Evolutionary conservation across 306 rosid genomes (phyloP).

Genomic region (Rosa rugosa): DNA sequence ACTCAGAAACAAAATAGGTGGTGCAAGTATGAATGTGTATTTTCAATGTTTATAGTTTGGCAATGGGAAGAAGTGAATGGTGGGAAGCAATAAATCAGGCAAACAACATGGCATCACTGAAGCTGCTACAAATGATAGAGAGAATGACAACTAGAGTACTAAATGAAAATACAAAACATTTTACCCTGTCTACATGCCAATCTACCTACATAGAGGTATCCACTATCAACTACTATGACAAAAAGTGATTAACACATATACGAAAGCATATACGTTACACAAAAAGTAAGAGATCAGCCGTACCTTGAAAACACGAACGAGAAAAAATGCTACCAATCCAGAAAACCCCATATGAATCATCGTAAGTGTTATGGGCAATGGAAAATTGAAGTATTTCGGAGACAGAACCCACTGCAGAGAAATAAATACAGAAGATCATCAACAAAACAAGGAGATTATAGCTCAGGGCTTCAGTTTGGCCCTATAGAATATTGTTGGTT

Average conservation of each 20-base stretch:
- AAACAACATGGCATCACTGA: background rate
- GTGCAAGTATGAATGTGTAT: background rate
- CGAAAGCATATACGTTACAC: background rate
- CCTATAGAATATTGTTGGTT: background rate
- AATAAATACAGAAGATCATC: background rate
- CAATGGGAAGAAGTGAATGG: background rate
- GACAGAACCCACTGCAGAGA: conserved; percentile 92
- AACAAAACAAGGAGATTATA: background rate
- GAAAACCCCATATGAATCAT: conserved; percentile 99
- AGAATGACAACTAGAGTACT: background rate
- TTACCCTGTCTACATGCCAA: background rate
- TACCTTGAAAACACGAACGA: conserved; percentile 94
- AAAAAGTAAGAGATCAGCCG: conserved; percentile 9
- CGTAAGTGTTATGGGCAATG: conserved; percentile 88
- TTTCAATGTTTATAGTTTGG: background rate
- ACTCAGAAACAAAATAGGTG: background rate
- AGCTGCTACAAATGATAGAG: background rate
- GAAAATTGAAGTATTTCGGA: conserved; percentile 88
- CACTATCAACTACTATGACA: background rate
- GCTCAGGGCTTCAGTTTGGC: background rate
- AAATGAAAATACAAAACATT: background rate
- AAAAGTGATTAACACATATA: background rate
- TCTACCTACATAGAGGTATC: background rate
- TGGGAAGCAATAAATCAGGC: background rate
- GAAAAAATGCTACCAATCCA: conserved; percentile 83